A percentile compares a stretch with the other conserved stretches of the same genome.
Evolutionary conservation across 2,329 filamentous ascomycete species (phyloP).

Genomic region (Claviceps sorghi): DNA sequence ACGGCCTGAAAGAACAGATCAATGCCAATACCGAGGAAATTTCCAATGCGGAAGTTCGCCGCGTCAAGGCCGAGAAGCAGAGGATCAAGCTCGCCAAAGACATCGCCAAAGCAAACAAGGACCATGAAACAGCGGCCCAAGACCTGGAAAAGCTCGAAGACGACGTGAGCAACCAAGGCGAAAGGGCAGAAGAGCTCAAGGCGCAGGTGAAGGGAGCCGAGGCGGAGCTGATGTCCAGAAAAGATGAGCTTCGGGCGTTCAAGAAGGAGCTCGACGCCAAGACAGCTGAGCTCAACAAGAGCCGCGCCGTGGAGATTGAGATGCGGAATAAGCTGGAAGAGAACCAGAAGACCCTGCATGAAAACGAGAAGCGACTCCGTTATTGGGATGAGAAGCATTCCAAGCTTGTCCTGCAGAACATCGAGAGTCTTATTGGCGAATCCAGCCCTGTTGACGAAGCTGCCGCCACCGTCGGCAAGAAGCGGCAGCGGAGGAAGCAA

Average conservation of each 20-base stretch:
- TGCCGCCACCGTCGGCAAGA: slow-evolving; percentile 7
- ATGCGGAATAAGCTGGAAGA: slow-evolving; percentile 98
- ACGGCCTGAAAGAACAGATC: slow-evolving; percentile 76
- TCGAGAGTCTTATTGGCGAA: slow-evolving; percentile 48
- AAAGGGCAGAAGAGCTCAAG: slow-evolving; percentile 58
- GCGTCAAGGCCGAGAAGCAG: slow-evolving; percentile 88
- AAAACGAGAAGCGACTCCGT: slow-evolving; percentile 69
- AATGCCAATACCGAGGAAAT: slow-evolving; percentile 65
- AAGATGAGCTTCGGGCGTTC: slow-evolving; percentile 60
- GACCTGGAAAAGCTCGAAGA: slow-evolving; percentile 68
- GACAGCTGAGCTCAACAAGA: slow-evolving; percentile 73
- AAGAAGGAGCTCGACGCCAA: slow-evolving; percentile 83
- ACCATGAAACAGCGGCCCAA: slow-evolving; percentile 53
- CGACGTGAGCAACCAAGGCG: slow-evolving; percentile 64
- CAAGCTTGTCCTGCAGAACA: slow-evolving; percentile 71
- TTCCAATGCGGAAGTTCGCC: slow-evolving; percentile 73
- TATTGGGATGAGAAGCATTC: slow-evolving; percentile 85
- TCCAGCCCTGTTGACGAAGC: slow-evolving; percentile 13
- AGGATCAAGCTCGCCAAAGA: slow-evolving; percentile 77
- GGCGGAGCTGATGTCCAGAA: slow-evolving; percentile 62
- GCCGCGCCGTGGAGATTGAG: slow-evolving; percentile 80
- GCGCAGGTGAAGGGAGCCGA: slow-evolving; percentile 69
- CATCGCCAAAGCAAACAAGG: slow-evolving; percentile 60
- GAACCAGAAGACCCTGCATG: slow-evolving; percentile 72
- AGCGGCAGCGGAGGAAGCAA: slow-evolving; percentile 13